These are phyloP conservation scores for Dioscorea zingiberensis DNA, from an alignment of 106 monocot species.

Conservation along the genomic window DNA sequence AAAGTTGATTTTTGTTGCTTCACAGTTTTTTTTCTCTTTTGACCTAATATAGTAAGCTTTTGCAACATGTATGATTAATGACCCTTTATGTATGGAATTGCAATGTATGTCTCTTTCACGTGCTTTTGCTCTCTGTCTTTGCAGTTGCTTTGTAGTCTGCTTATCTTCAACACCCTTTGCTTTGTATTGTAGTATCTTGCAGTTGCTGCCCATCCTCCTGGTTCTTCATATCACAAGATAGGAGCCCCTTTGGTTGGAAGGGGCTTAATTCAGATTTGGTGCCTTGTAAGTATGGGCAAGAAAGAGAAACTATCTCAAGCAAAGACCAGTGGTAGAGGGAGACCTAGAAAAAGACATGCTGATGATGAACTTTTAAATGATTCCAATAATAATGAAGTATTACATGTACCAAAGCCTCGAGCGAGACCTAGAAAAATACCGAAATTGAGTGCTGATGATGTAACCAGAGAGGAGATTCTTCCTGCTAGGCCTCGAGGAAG, in stretches of 20 bases:
- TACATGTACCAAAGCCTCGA: not conserved
- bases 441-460: not conserved
- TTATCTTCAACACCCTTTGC: too few species aligned
- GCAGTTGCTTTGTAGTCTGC: too few species aligned
- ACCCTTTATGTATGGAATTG: too few species aligned
- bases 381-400: not conserved
- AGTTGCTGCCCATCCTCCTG: conserved; percentile 81
- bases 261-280: conserved; percentile 92
- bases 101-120: too few species aligned
- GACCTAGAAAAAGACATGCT: not conserved
- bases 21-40: too few species aligned
- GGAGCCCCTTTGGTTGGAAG: conserved; percentile 64
- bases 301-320: conserved; percentile 15
- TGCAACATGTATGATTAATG: too few species aligned
- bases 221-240: conserved; percentile 76
- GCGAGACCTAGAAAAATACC: conserved; percentile 4
- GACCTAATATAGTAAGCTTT: too few species aligned
- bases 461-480: not conserved
- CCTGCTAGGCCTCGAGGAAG: conserved; percentile 16
- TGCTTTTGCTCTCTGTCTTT: too few species aligned
- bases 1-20: too few species aligned
- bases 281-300: conserved; percentile 36
- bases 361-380: not conserved
- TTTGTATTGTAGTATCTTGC: conserved; percentile 66
- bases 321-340: not conserved